Percentiles rank a stretch among this genome's conserved stretches.
Conservation (phyloP, 1,284 basidiomycete species). For the Puccinia polysora region DNA sequence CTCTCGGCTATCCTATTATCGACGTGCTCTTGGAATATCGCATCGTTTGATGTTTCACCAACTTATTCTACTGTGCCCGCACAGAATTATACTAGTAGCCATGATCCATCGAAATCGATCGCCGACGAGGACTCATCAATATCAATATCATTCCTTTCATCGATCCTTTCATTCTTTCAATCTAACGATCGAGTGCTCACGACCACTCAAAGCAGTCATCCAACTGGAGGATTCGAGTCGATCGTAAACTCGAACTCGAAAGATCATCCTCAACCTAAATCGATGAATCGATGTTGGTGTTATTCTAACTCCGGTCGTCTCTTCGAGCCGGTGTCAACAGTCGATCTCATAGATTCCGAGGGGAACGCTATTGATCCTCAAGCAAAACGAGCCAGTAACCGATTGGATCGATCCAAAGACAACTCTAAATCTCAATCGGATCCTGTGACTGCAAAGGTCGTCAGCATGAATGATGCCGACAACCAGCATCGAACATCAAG, state of each 20-base stretch:
- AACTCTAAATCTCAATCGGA: too few species aligned
- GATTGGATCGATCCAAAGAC: too few species aligned
- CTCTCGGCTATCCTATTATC: slow-evolving; percentile 41
- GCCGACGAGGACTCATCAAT: too few species aligned
- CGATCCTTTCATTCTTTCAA: not conserved
- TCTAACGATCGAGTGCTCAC: not conserved
- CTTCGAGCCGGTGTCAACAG: slow-evolving; percentile 34
- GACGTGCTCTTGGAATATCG: slow-evolving; percentile 43
- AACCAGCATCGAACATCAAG: too few species aligned
- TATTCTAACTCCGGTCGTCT: slow-evolving; percentile 23
- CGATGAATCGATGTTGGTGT: slow-evolving; percentile 33
- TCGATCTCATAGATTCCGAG: too few species aligned
- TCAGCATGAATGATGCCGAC: too few species aligned
- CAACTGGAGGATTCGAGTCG: too few species aligned
- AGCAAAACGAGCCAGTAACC: too few species aligned
- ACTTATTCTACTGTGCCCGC: not conserved
- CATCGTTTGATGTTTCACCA: slow-evolving; percentile 34
- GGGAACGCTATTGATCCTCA: too few species aligned
- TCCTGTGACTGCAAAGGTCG: too few species aligned
- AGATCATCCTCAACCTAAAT: slow-evolving; percentile 19
- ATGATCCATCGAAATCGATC: too few species aligned
- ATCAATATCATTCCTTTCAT: slow-evolving; percentile 28
- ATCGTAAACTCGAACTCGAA: not conserved
- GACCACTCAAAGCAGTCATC: not conserved
- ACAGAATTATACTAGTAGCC: not conserved